Evolutionary conservation across 805 yeast species (phyloP).

Genomic region (Yamadazyma sp.): DNA sequence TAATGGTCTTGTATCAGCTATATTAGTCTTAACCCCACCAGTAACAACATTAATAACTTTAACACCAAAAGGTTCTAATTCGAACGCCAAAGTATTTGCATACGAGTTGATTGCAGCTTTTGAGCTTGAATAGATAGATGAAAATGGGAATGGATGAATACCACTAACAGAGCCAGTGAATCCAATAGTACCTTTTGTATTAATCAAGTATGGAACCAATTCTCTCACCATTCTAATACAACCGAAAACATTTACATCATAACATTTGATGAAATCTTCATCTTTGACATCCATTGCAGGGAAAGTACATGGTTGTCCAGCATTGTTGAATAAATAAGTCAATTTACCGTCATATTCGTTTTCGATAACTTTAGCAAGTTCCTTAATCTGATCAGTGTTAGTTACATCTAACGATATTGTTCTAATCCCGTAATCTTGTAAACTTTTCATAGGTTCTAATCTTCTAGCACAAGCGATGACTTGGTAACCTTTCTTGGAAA

Average conservation of each 20-base stretch:
- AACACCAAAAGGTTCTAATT: constrained; percentile 70
- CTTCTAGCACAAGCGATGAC: constrained; percentile 79
- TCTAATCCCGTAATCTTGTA: constrained; percentile 43
- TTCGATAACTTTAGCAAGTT: constrained; percentile 41
- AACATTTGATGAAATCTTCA: constrained; percentile 48
- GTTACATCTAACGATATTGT: constrained; percentile 59
- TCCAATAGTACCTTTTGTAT: constrained; percentile 64
- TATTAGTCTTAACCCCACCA: constrained; percentile 72
- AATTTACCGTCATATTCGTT: constrained; percentile 43
- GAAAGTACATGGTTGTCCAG: constrained; percentile 70
- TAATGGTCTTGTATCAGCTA: constrained; percentile 62
- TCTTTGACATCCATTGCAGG: constrained; percentile 69
- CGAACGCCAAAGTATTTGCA: constrained; percentile 60
- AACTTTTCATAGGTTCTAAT: constrained; percentile 53
- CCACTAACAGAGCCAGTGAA: constrained; percentile 78
- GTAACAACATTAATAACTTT: constrained; percentile 67
- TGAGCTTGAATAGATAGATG: constrained; percentile 60
- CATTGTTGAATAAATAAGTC: constrained; percentile 69
- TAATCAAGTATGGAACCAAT: constrained; percentile 52
- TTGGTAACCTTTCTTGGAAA: constrained; percentile 49
- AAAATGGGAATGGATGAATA: constrained; percentile 65
- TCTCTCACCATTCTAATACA: constrained; percentile 64
- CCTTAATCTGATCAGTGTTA: constrained; percentile 42
- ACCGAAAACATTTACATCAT: constrained; percentile 68
- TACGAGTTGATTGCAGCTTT: constrained; percentile 78